These are phyloP conservation scores for Eimeria necatrix DNA, from an alignment of 169 alveolate species.

Conservation along the genomic window DNA sequence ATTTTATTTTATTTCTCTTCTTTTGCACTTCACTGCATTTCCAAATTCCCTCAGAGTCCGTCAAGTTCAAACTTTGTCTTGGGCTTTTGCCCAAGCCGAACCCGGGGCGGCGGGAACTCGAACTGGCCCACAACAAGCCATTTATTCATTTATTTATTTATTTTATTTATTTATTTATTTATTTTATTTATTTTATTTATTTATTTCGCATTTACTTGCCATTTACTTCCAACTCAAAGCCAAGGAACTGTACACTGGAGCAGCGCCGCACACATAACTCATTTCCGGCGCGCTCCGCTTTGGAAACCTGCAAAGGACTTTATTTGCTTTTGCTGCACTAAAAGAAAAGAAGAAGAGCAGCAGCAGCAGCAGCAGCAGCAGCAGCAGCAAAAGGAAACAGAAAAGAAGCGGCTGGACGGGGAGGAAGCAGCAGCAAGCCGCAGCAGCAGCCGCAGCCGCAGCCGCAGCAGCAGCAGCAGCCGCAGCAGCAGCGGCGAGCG, in stretches of 20 bases:
- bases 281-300: too few relatives aligned
- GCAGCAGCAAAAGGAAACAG: neutral
- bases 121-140: too few relatives aligned
- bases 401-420: neutral
- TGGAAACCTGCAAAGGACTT: neutral
- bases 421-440: neutral
- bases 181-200: neutral
- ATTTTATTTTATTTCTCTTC: too few relatives aligned
- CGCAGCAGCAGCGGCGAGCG: neutral
- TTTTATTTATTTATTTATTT: neutral
- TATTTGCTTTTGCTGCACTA: neutral
- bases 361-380: neutral
- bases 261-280: too few relatives aligned
- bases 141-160: neutral
- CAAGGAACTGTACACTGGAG: too few relatives aligned
- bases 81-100: too few relatives aligned
- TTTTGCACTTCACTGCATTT: too few relatives aligned
- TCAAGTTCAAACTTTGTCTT: too few relatives aligned
- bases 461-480: neutral
- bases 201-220: neutral
- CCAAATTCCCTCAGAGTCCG: too few relatives aligned
- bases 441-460: neutral
- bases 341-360: neutral
- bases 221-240: neutral
- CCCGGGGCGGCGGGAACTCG: too few relatives aligned